Percentiles rank a stretch among this genome's conserved stretches.
phyloP scores from a whole-genome alignment of 495 filamentous ascomycete species.

The Podospora australis region DNA sequence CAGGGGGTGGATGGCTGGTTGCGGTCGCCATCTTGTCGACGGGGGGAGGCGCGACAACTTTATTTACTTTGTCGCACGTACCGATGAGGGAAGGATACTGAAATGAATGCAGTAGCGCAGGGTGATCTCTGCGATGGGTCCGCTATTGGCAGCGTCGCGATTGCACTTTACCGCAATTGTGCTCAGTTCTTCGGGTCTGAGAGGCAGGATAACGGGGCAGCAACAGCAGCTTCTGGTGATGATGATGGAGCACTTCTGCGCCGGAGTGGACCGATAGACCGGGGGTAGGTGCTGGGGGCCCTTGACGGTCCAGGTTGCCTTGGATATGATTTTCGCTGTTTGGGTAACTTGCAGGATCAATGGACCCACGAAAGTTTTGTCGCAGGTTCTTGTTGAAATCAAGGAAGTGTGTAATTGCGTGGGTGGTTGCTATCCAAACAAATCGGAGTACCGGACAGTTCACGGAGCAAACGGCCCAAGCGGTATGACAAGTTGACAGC shows the following conservation, averaged over 20 bases:
- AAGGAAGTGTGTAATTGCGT: constrained; percentile 1
- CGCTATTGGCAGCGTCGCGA: neutral
- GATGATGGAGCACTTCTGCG: neutral
- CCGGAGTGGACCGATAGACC: neutral
- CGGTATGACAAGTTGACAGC: constrained; percentile 1
- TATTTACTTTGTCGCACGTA: constrained; percentile 12
- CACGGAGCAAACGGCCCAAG: neutral
- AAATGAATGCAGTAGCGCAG: constrained; percentile 8
- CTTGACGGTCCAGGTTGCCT: neutral
- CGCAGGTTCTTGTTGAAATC: constrained; percentile 5
- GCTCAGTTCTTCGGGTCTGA: neutral
- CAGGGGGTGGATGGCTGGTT: constrained; percentile 18
- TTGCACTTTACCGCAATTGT: neutral
- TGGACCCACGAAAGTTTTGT: constrained; percentile 5
- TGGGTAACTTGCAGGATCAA: neutral
- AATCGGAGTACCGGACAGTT: no score
- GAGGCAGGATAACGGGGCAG: constrained; percentile 3
- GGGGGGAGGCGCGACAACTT: constrained; percentile 18
- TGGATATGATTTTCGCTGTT: neutral
- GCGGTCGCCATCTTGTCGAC: constrained; percentile 24
- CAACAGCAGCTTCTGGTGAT: neutral
- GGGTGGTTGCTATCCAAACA: neutral
- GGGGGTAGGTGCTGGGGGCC: no score
- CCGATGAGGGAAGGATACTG: constrained; percentile 5
- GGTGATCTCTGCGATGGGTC: constrained; percentile 11